Evolutionary conservation across 306 rosid species (phyloP), one percentile per base, ranked within the genome.

Genomic region (Ochetophila trinervis): DNA sequence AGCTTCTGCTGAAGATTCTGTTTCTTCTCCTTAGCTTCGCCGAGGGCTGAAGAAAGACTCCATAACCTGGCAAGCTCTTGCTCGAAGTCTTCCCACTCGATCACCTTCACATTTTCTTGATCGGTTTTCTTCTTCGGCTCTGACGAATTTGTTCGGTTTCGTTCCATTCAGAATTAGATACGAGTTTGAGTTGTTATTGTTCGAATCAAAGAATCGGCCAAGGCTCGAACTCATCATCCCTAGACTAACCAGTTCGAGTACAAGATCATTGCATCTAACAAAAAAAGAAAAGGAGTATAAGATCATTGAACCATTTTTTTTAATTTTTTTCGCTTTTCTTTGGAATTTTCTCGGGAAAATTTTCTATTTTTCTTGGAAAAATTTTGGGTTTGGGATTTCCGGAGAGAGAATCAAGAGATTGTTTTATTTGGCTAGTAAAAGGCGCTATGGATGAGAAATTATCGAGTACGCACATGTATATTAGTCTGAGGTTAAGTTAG

Each of bases 21-120:
- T 44, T 86, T 90, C 71, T 84, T 91, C 53, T 84, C 78, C 36
- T 77, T 83, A 51, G 95, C 83, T 68, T 84, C 79, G 20, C 61
- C 44, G 60, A 93, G 80, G 2, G 97, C 97, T 53, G 87, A 78
- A 66, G 99, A 90, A 20, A 94, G 91, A 76, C 99, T 94, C 70
- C 88, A 70, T 13, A 90, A 58, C 80, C 87, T 75, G 1, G 91
- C 97, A 50, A 90, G 88, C 68, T 90, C 96, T 32, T 86, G 91
- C 71, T 93, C 87, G 71, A 84, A 87, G 48, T 87, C 97, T 73
- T 90, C 97, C 96, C 99, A 93, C 72, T 86, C 76, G 45, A 90
- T 78, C 11, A 84, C 80, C 71, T 76, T 81, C 54, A 68, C 65
- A 69, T 81, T 75, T 42, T 86, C 81, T 15, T 70, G 86, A 87